Percentiles rank a stretch among this genome's conserved stretches.
Conservation (phyloP, 495 filamentous ascomycete genomes). For the Penicillium riverlandense region DNA sequence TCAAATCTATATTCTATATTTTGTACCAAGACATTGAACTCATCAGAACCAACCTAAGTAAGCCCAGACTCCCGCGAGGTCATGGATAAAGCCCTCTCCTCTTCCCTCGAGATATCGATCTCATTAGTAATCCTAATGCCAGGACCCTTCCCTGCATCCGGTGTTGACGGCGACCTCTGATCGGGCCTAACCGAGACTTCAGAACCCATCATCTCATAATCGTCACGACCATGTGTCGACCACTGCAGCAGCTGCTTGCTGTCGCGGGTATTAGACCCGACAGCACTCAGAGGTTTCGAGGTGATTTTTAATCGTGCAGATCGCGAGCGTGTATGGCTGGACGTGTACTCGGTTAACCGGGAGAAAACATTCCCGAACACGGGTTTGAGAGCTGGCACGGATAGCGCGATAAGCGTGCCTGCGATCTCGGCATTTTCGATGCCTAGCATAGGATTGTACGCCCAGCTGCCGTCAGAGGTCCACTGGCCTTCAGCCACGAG, state of each 20-base stretch:
- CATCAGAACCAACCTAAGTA: too few relatives aligned
- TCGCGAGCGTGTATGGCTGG: conserved; percentile 17
- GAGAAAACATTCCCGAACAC: conserved; percentile 26
- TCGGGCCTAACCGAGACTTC: conserved; percentile 15
- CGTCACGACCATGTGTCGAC: conserved; percentile 13
- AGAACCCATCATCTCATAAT: conserved; percentile 26
- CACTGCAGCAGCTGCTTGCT: conserved; percentile 19
- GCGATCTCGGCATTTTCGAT: conserved; percentile 40
- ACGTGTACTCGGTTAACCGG: conserved; percentile 18
- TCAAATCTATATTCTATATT: too few relatives aligned
- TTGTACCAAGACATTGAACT: too few relatives aligned
- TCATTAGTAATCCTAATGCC: conserved; percentile 21
- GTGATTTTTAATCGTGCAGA: conserved; percentile 10
- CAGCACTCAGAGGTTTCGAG: conserved; percentile 11
- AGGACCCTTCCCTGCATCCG: not conserved
- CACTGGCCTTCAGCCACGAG: conserved; percentile 36
- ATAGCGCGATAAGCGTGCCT: conserved; percentile 36
- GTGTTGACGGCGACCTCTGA: not conserved
- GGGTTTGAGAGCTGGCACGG: conserved; percentile 37
- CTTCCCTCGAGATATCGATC: conserved; percentile 5
- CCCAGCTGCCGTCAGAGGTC: conserved; percentile 33
- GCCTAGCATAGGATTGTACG: conserved; percentile 37
- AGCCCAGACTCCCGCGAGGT: too few relatives aligned
- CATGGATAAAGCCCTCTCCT: not conserved
- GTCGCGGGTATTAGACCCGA: conserved; percentile 10